Evolutionary conservation across 225 moss, liverwort and hornwort species (phyloP).

Genomic region (Antitrichia curtipendula): DNA sequence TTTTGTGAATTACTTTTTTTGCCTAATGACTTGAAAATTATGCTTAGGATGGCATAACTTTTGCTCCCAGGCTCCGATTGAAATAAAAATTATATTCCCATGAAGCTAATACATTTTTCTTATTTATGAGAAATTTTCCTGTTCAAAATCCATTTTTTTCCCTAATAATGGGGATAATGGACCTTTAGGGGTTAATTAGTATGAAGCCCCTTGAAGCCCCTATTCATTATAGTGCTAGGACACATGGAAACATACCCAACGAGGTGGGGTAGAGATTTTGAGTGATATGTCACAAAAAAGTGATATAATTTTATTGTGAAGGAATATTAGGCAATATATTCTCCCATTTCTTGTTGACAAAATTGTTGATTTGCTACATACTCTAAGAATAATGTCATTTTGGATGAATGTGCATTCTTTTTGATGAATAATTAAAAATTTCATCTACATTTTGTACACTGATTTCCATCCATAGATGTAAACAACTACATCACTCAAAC

Average conservation of each 20-base stretch:
- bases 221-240: no score
- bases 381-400: neutral
- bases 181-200: no score
- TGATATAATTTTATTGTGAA: neutral
- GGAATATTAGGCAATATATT: neutral
- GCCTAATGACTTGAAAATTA: no score
- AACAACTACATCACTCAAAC: neutral
- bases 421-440: neutral
- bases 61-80: no score
- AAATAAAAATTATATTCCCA: no score
- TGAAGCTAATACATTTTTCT: no score
- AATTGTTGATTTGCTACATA: neutral
- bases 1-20: no score
- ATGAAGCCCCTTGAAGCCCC: no score
- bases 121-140: no score
- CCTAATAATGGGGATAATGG: no score
- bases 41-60: no score
- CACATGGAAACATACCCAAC: neutral
- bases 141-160: no score
- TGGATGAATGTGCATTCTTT: neutral
- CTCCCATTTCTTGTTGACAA: neutral
- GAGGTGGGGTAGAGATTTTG: rapidly evolving
- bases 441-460: neutral
- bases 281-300: neutral
- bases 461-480: neutral